Conservation (phyloP, 306 rosid species). For the Inga laurina region DNA sequence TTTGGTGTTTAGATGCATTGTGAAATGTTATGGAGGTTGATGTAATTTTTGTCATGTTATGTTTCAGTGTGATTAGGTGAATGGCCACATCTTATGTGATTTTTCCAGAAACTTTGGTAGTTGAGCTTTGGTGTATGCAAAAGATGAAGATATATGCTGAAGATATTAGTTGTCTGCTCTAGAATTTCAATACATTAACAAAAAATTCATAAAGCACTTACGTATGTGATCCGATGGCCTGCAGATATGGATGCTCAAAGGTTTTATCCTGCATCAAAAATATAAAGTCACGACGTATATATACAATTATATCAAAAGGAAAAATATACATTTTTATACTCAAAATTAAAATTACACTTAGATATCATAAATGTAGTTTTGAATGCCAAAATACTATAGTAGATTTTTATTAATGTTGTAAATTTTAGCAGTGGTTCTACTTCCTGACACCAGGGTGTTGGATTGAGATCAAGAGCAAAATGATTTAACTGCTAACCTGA, state of each 20-base stretch:
- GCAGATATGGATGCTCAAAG: constrained; percentile 83
- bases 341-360: background rate
- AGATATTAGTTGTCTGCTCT: background rate
- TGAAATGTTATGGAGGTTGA: background rate
- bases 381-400: constrained; percentile 2
- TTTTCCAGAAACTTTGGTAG: background rate
- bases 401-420: background rate
- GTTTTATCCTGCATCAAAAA: constrained; percentile 85
- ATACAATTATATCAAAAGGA: background rate
- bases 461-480: constrained; percentile 19
- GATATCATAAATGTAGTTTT: background rate
- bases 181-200: background rate
- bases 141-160: background rate
- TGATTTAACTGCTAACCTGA: constrained; percentile 57
- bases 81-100: background rate
- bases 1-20: background rate
- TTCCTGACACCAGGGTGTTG: constrained; percentile 18
- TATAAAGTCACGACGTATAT: background rate
- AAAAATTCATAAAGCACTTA: constrained; percentile 36
- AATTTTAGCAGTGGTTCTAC: constrained; percentile 13
- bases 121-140: background rate
- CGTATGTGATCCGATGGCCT: constrained; percentile 95
- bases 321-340: background rate
- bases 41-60: background rate
- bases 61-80: background rate